phyloP scores from a whole-genome alignment of 192 early-diverging fungal species.

The Rhizophlyctis rosea region DNA sequence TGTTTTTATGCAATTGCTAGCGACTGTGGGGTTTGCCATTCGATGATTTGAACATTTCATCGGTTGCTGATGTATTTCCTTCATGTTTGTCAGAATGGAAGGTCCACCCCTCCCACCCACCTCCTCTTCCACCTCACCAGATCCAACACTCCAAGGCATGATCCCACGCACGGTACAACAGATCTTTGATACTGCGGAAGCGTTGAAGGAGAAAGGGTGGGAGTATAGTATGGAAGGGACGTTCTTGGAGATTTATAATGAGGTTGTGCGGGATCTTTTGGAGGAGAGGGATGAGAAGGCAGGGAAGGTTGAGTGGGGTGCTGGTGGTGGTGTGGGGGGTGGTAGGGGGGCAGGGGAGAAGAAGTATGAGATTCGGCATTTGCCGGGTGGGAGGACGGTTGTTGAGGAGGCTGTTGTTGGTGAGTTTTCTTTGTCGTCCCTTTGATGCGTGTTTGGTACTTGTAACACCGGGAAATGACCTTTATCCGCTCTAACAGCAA shows the following conservation, averaged over 20 bases:
- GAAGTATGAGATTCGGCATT: constrained; percentile 86
- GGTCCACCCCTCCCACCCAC: too few relatives aligned
- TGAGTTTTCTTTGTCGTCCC: constrained; percentile 24
- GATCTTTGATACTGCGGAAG: constrained; percentile 76
- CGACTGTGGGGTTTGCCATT: not conserved
- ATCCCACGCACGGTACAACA: constrained; percentile 91
- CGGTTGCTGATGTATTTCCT: too few relatives aligned
- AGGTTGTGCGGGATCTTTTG: constrained; percentile 83
- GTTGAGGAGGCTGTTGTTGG: constrained; percentile 73
- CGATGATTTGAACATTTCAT: too few relatives aligned
- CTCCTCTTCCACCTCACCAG: too few relatives aligned
- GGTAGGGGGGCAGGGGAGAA: constrained; percentile 33
- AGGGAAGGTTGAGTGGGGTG: too few relatives aligned
- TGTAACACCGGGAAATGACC: not conserved
- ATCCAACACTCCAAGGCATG: constrained; percentile 63
- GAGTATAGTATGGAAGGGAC: constrained; percentile 82
- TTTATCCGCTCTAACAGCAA: constrained; percentile 33
- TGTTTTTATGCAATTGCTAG: not conserved
- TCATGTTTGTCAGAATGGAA: constrained; percentile 44
- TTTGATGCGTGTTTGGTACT: not conserved
- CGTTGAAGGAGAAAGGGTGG: constrained; percentile 78
- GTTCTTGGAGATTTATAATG: constrained; percentile 97
- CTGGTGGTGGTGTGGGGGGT: constrained; percentile 16
- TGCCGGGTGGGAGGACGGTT: constrained; percentile 63
- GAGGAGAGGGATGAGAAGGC: too few relatives aligned